These are phyloP conservation scores for Penicillium coffeae DNA, from an alignment of 495 filamentous ascomycete species.

Conservation along the genomic window DNA sequence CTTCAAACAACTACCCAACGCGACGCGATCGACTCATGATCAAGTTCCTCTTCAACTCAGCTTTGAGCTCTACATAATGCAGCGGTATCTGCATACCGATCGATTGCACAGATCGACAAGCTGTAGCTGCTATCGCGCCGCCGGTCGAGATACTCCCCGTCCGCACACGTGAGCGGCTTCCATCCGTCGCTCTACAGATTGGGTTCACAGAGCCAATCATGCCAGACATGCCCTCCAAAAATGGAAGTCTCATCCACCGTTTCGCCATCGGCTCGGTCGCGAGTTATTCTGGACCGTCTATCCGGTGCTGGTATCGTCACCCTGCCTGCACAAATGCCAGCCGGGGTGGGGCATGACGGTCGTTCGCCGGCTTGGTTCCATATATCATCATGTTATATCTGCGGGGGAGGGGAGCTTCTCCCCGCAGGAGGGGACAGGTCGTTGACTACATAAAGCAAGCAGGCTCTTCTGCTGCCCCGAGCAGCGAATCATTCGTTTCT, in stretches of 20 bases:
- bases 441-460: conserved; percentile 4
- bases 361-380: conserved; percentile 1
- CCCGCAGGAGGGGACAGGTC: conserved; percentile 9
- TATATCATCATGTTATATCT: conserved; percentile 13
- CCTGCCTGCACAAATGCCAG: conserved; percentile 6
- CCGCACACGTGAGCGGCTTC: conserved; percentile 23
- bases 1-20: no score
- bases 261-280: conserved; percentile 7
- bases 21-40: no score
- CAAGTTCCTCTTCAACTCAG: no score
- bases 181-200: conserved; percentile 3
- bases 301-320: conserved; percentile 13
- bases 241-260: conserved; percentile 13
- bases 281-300: conserved; percentile 7
- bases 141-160: neutral
- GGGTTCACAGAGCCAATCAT: conserved; percentile 10
- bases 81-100: no score
- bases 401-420: conserved; percentile 12
- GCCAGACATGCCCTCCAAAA: neutral
- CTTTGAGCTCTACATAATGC: no score
- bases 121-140: neutral
- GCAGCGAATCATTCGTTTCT: conserved; percentile 3
- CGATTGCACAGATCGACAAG: no score
- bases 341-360: conserved; percentile 14
- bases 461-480: conserved; percentile 3